Evolutionary conservation across 2,329 filamentous ascomycete genomes (phyloP), one percentile per base, ranked within the genome.

Genomic region (Alternaria dauci): DNA sequence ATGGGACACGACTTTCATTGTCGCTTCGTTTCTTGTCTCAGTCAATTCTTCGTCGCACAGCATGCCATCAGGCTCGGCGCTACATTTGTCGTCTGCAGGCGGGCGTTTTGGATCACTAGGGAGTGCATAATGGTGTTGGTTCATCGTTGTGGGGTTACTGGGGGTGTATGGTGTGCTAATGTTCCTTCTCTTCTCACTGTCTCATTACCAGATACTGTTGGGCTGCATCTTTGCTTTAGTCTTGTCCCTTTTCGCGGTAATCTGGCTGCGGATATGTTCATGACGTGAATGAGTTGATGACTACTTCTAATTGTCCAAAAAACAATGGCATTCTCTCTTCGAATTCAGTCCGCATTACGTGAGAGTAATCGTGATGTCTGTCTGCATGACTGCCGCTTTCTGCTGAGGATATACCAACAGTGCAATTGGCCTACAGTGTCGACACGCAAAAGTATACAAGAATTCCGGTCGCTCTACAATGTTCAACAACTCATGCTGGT

Each of bases 281-380:
- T 66, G 69, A 70, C 68, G 58, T 71, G 64, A 64, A 71, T 67
- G 69, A 66, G 62, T 66, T 68, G 65, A 70, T 62, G 67, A 71
- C 55, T 66, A 71, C 64, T 66, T 58, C 67, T 67, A 67, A 62
- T 54, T 53, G 11, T 55, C 55, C 28, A 51, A 55, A 60, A 60
- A 58, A 52, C 25, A 51, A 36, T 43, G 25, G 23, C 23, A 28
- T 38, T 8, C 6, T 30, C 34, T 5, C 20, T 39, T 26, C 34
- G 4, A 25, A 5, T 14, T 7, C 5, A 20, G 18, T 23, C 7
- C 18, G 16, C 18, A 2, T 4, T 41, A 5, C 38, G 5, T 36
- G 18, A 14, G 14, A 39, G 20, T 8, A 14, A 2, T 25, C 16
- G 28, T 16, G 3, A 23, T 18, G 20, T 32, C 1, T 18, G 20